These are phyloP conservation scores for Trichothecium roseum DNA, from an alignment of 2,329 filamentous ascomycete genomes.

Conservation along the genomic window DNA sequence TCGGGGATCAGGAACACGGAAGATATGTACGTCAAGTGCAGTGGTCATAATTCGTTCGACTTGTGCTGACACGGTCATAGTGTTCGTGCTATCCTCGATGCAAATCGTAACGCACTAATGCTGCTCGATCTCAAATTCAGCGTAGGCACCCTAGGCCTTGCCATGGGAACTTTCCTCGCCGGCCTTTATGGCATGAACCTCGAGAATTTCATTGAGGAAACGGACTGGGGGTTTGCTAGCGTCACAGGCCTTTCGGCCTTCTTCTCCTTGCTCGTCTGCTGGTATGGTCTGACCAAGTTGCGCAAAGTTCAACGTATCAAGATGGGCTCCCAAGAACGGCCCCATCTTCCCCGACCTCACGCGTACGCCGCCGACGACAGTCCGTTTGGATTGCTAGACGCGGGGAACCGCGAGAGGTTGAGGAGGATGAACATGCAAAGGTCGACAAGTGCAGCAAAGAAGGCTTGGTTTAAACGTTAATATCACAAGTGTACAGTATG, in stretches of 20 bases:
- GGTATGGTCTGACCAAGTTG: constrained; percentile 75
- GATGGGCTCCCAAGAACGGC: constrained; percentile 52
- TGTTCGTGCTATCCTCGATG: constrained; percentile 92
- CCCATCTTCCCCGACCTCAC: constrained; percentile 24
- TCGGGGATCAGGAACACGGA: constrained; percentile 95
- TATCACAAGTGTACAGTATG: no score
- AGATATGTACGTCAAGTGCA: constrained; percentile 63
- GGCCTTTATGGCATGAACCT: constrained; percentile 99
- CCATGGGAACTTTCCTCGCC: constrained; percentile 87
- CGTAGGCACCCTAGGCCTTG: constrained; percentile 88
- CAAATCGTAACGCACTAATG: constrained; percentile 97
- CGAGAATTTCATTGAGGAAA: constrained; percentile 97
- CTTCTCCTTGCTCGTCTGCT: constrained; percentile 68
- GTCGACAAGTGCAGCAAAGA: constrained; percentile 20
- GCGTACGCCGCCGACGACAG: constrained; percentile 34
- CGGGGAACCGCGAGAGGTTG: constrained; percentile 43
- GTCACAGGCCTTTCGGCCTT: constrained; percentile 62
- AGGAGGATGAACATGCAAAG: constrained; percentile 41
- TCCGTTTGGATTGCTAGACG: constrained; percentile 39
- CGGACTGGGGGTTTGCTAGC: constrained; percentile 70
- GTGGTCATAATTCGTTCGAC: background rate
- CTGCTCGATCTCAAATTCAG: constrained; percentile 92
- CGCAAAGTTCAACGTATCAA: constrained; percentile 78
- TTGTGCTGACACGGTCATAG: constrained; percentile 32
- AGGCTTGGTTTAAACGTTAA: constrained; percentile 15